A percentile compares a stretch with the other conserved stretches of the same genome.
Conservation (phyloP, 345 rosid species). For the Mallotus nudiflorus region DNA sequence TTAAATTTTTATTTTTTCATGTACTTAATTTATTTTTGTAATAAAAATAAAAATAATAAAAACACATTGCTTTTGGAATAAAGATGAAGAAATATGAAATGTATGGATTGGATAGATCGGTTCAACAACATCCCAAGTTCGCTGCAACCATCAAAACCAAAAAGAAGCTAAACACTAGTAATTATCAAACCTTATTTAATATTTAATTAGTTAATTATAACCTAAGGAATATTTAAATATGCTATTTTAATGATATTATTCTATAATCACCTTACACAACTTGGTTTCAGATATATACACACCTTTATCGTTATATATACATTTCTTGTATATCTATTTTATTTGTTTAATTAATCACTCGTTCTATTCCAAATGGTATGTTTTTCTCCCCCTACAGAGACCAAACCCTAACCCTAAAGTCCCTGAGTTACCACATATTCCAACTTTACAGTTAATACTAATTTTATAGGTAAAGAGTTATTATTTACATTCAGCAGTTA, state of each 20-base stretch:
- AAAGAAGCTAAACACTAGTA: slow-evolving; percentile 9
- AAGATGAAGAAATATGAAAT: slow-evolving; percentile 3
- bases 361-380: background rate
- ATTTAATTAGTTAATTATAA: background rate
- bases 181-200: background rate
- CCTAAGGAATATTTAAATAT: background rate
- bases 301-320: slow-evolving; percentile 14
- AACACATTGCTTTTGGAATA: too few relatives aligned
- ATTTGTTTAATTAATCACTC: background rate
- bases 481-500: too few relatives aligned
- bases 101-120: slow-evolving; percentile 37
- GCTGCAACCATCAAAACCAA: slow-evolving; percentile 54
- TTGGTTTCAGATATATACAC: background rate
- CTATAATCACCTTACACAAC: background rate
- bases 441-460: slow-evolving; percentile 22
- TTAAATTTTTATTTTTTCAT: too few relatives aligned
- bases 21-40: too few relatives aligned
- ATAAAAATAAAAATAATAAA: too few relatives aligned
- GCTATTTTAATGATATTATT: background rate
- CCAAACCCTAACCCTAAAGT: slow-evolving; percentile 35
- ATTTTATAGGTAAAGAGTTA: too few relatives aligned
- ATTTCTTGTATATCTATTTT: background rate
- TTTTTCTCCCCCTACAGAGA: slow-evolving; percentile 20
- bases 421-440: slow-evolving; percentile 16
- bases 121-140: slow-evolving; percentile 49